phyloP scores from a whole-genome alignment of 768 basidiomycete genomes.

The Boletus pseudo-olivaceus region DNA sequence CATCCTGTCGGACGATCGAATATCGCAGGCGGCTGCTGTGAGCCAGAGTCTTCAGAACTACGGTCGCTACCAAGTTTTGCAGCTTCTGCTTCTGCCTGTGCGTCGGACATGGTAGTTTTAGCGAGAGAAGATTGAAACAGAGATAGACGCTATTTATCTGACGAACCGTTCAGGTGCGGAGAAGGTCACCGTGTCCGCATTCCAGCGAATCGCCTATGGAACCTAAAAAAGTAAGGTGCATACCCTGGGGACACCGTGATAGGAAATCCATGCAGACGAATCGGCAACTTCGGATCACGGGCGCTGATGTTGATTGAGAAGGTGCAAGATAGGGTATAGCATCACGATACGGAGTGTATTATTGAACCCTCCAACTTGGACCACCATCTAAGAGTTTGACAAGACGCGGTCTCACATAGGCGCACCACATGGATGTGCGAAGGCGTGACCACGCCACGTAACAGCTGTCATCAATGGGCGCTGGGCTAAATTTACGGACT shows the following conservation, averaged over 20 bases:
- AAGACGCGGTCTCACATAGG: neutral
- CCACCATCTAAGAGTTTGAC: neutral
- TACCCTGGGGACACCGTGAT: no score
- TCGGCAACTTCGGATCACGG: neutral
- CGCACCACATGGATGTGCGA: neutral
- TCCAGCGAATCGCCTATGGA: neutral
- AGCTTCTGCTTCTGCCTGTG: slow-evolving; percentile 11
- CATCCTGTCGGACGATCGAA: slow-evolving; percentile 50
- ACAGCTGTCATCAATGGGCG: no score
- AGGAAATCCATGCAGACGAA: neutral
- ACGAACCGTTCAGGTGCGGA: neutral
- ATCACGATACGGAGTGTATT: neutral
- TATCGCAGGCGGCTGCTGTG: slow-evolving; percentile 21
- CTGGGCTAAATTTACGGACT: no score
- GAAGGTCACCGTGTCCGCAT: neutral
- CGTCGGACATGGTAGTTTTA: slow-evolving; percentile 19
- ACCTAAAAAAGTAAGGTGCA: neutral
- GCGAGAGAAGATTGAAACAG: neutral
- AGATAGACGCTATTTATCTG: slow-evolving; percentile 1
- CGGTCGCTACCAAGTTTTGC: slow-evolving; percentile 17
- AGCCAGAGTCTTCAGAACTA: slow-evolving; percentile 20
- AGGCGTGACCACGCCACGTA: no score
- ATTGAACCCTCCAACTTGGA: neutral
- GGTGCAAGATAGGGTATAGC: no score
- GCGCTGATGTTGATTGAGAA: neutral